Evolutionary conservation across 495 filamentous ascomycete species (phyloP).

Genomic region (Penicillium salamii): DNA sequence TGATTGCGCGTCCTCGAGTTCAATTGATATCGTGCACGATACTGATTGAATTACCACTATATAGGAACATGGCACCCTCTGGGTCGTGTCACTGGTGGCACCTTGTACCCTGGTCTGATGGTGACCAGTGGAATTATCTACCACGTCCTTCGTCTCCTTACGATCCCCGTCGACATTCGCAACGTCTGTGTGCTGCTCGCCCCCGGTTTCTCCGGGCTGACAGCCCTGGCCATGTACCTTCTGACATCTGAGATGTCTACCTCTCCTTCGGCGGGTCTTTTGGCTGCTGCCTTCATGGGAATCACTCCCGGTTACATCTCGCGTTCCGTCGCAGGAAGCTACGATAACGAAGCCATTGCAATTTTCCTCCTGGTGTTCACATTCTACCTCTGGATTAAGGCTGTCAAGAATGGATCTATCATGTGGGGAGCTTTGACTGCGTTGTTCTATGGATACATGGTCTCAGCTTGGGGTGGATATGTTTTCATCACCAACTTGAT

Average conservation of each 20-base stretch:
- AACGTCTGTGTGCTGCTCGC: slow-evolving; percentile 98
- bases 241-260: slow-evolving; percentile 94
- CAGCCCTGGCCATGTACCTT: slow-evolving; percentile 89
- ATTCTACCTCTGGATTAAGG: slow-evolving; percentile 99
- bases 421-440: slow-evolving; percentile 95
- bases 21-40: slow-evolving; percentile 7
- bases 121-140: slow-evolving; percentile 98
- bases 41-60: slow-evolving; percentile 21
- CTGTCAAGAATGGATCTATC: slow-evolving; percentile 89
- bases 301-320: slow-evolving; percentile 98
- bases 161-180: slow-evolving; percentile 95
- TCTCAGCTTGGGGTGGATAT: slow-evolving; percentile 98
- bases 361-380: slow-evolving; percentile 99
- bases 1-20: slow-evolving; percentile 8
- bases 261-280: slow-evolving; percentile 88
- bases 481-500: slow-evolving; percentile 99
- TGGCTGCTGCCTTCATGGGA: slow-evolving; percentile 95
- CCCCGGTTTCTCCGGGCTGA: slow-evolving; percentile 92
- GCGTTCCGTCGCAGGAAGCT: slow-evolving; percentile 94
- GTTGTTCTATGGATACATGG: slow-evolving; percentile 99
- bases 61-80: slow-evolving; percentile 97
- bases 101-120: slow-evolving; percentile 98
- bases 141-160: slow-evolving; percentile 85
- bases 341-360: slow-evolving; percentile 99
- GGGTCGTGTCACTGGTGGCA: slow-evolving; percentile 97